phyloP scores from a whole-genome alignment of 1,284 basidiomycete species.

The Cryptococcus depauperatus region DNA sequence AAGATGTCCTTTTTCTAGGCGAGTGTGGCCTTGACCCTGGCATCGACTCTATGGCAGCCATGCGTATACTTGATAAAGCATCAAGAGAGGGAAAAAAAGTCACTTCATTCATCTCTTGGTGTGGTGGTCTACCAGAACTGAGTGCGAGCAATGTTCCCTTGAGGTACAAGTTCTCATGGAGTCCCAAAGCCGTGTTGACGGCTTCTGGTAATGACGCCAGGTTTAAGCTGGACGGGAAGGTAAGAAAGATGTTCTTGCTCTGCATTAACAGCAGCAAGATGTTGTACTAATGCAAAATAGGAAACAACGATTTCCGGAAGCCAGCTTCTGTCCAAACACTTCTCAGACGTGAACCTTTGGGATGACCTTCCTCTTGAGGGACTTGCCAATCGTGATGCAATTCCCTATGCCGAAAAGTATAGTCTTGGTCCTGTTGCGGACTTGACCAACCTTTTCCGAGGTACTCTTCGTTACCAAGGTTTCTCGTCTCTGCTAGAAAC shows the following conservation, averaged over 20 bases:
- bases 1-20: slow-evolving; percentile 71
- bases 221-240: slow-evolving; percentile 58
- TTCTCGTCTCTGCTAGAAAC: slow-evolving; percentile 68
- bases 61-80: slow-evolving; percentile 61
- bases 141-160: slow-evolving; percentile 58
- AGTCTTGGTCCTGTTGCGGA: slow-evolving; percentile 51
- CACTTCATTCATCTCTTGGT: slow-evolving; percentile 81
- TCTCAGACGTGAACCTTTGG: slow-evolving; percentile 60
- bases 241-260: no score
- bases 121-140: slow-evolving; percentile 82
- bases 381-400: slow-evolving; percentile 78
- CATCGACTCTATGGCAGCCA: slow-evolving; percentile 83
- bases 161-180: slow-evolving; percentile 95
- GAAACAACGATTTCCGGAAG: slow-evolving; percentile 52
- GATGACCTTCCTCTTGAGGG: slow-evolving; percentile 70
- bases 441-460: slow-evolving; percentile 66
- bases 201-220: slow-evolving; percentile 71
- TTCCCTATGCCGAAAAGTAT: slow-evolving; percentile 69
- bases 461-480: slow-evolving; percentile 82
- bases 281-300: slow-evolving; percentile 46
- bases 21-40: slow-evolving; percentile 93
- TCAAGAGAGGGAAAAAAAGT: slow-evolving; percentile 57
- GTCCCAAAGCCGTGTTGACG: slow-evolving; percentile 74
- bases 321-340: slow-evolving; percentile 54
- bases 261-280: no score